Conservation (phyloP, 805 yeast genomes). For the Maudiozyma saulgeensis region DNA sequence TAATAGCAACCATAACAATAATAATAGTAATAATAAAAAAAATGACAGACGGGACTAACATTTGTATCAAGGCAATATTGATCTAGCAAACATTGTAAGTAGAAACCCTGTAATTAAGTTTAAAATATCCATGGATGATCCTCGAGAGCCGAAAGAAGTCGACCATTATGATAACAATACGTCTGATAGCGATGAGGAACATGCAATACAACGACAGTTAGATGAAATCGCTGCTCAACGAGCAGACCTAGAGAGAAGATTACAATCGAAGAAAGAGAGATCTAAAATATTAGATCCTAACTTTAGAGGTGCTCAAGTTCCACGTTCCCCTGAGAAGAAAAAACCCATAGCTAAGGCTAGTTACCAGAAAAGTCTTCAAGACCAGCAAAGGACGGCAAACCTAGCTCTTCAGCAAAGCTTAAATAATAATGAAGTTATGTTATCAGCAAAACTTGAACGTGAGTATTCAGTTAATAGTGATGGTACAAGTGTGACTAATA, state of each 20-base stretch:
- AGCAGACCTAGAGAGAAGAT: slow-evolving; percentile 18
- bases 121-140: slow-evolving; percentile 17
- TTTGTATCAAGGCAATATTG: too few relatives aligned
- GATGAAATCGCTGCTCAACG: slow-evolving; percentile 22
- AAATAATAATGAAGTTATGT: slow-evolving; percentile 10
- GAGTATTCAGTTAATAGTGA: neutral
- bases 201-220: slow-evolving; percentile 13
- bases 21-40: too few relatives aligned
- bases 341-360: neutral
- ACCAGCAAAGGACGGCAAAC: neutral
- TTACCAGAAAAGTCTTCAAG: neutral
- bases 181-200: slow-evolving; percentile 18
- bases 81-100: neutral
- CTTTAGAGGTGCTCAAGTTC: slow-evolving; percentile 18
- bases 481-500: neutral
- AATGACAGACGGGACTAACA: too few relatives aligned
- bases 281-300: slow-evolving; percentile 14
- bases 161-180: slow-evolving; percentile 17
- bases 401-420: neutral
- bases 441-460: neutral
- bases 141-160: slow-evolving; percentile 14
- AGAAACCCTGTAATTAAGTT: too few relatives aligned
- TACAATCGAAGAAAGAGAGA: slow-evolving; percentile 13
- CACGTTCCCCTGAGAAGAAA: slow-evolving; percentile 24
- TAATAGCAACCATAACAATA: too few relatives aligned